Base-by-base conservation (phyloP, 805 yeast species). In the Nakazawaea populi region DNA sequence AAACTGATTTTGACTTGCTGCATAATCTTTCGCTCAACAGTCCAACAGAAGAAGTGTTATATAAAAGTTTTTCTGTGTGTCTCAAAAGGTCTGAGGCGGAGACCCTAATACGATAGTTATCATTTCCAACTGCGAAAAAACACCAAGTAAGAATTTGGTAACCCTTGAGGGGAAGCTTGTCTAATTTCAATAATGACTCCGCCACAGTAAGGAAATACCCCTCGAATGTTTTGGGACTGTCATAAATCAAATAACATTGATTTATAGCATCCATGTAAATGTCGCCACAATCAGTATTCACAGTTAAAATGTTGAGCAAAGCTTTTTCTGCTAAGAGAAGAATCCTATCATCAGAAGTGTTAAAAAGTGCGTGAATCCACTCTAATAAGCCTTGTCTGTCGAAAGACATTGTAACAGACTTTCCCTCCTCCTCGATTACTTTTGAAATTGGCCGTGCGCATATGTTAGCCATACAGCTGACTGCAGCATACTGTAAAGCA, bases 381-480 rank as follows among this genome's bases (percentile, higher is more conserved):
- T 75, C 71, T 64, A 89, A 70, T 18, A 90, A 72, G 0, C 82
- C 82, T 3, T 77, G 69, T 6, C 86, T 74, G 56, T 89, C 91
- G 64, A 90, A 88, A 0, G 91, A 81, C 57, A 87, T 69, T 1
- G 79, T 69, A 0, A 82, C 75, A 3, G 69, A 65, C 2, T 76
- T 70, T 45, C 79, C 79, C 3, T 76, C 71, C 35, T 77, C 70
- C 32, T 72, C 67, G 34, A 75, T 67, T 9, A 68, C 62, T 47
- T 74, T 77, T 5, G 79, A 75, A 7, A 90, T 78, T 2, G 85
- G 79, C n/a, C 95, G 94, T 2, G 83, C 74, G 57, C 95, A 82
- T 30, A 94, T 69, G 0, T 85, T 75, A 0, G 96, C 88, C 96
- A 94, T 88, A 40, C 96, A 82, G 53, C 89, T 85, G 46, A 89